Percentiles rank a stretch among this genome's conserved stretches.
Conservation (phyloP, 1,284 basidiomycete species). For the Marasmius tenuissimus region DNA sequence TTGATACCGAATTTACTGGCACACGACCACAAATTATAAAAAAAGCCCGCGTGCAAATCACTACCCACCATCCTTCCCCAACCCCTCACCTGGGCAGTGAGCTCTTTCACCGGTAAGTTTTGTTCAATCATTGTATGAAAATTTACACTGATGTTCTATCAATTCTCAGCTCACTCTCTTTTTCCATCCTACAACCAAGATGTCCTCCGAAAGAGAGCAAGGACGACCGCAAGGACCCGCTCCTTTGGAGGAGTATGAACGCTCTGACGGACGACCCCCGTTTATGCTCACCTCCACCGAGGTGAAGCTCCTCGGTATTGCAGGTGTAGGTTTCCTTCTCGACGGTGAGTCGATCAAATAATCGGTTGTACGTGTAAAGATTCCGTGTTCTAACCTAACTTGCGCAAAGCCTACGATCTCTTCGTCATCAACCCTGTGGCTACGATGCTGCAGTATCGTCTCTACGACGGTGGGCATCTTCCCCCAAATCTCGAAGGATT, state of each 20-base stretch:
- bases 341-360: constrained; percentile 40
- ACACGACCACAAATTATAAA: too few relatives aligned
- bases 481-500: constrained; percentile 62
- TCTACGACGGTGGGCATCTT: constrained; percentile 55
- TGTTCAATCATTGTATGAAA: too few relatives aligned
- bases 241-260: constrained; percentile 44
- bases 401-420: constrained; percentile 61
- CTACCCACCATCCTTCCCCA: too few relatives aligned
- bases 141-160: too few relatives aligned
- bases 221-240: not conserved
- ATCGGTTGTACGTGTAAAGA: constrained; percentile 1
- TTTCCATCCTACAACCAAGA: too few relatives aligned
- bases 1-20: too few relatives aligned
- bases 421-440: constrained; percentile 81
- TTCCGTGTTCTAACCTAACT: constrained; percentile 14
- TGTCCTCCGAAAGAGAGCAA: not conserved
- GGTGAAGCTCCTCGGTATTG: constrained; percentile 51
- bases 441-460: constrained; percentile 74
- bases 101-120: too few relatives aligned
- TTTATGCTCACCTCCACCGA: constrained; percentile 45
- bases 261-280: constrained; percentile 33
- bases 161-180: too few relatives aligned
- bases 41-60: too few relatives aligned
- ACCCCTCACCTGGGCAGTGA: too few relatives aligned
- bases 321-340: constrained; percentile 61